Conservation (phyloP, 805 yeast species). For the Hanseniaspora thailandica region DNA sequence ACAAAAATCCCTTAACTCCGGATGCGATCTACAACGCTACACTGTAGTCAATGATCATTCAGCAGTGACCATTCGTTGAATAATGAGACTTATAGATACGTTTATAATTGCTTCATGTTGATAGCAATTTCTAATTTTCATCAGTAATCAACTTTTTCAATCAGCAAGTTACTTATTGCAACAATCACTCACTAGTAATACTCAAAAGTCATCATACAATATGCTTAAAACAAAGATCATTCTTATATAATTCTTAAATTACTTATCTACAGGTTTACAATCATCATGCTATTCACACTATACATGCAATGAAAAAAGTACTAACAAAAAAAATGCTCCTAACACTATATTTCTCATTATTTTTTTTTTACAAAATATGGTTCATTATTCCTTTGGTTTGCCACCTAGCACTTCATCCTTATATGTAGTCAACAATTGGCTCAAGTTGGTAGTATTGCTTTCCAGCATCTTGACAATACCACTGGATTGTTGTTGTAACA, state of each 20-base stretch:
- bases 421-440: conserved; percentile 5
- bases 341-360: background rate
- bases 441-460: conserved; percentile 3
- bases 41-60: no score
- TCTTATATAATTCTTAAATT: background rate
- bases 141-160: no score
- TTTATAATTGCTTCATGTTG: no score
- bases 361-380: background rate
- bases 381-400: background rate
- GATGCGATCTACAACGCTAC: no score
- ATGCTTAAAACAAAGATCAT: no score
- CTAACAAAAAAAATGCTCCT: background rate
- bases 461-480: conserved; percentile 10
- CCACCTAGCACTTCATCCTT: conserved; percentile 10
- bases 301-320: background rate
- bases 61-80: no score
- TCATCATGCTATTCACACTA: background rate
- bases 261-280: background rate
- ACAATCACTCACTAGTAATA: no score
- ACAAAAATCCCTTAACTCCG: no score
- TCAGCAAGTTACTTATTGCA: no score
- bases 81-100: no score
- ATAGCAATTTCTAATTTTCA: no score
- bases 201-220: no score
- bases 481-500: conserved; percentile 55